Evolutionary conservation across 2,329 filamentous ascomycete genomes (phyloP).

Genomic region (Neocucurbitaria cava): DNA sequence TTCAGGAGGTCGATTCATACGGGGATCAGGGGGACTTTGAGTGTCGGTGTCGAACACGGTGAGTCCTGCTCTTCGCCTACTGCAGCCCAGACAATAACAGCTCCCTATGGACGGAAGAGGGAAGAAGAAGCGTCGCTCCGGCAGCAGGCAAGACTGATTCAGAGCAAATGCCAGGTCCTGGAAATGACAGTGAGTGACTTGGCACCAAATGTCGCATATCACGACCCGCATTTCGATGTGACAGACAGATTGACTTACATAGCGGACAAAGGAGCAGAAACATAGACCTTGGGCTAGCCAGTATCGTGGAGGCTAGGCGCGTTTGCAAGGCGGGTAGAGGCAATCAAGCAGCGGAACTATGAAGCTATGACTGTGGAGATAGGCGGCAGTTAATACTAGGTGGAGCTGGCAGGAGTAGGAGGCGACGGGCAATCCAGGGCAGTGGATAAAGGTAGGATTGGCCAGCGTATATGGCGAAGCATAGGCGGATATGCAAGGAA

Average conservation of each 20-base stretch:
- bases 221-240: slow-evolving; percentile 41
- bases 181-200: slow-evolving; percentile 43
- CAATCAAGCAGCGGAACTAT: slow-evolving; percentile 23
- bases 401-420: slow-evolving; percentile 20
- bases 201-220: slow-evolving; percentile 40
- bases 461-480: slow-evolving; percentile 25
- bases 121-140: slow-evolving; percentile 31
- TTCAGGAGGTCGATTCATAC: slow-evolving; percentile 47
- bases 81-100: slow-evolving; percentile 36
- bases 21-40: slow-evolving; percentile 47
- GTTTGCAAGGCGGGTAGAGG: slow-evolving; percentile 31
- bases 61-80: slow-evolving; percentile 36
- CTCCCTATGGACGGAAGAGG: slow-evolving; percentile 40
- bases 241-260: slow-evolving; percentile 45
- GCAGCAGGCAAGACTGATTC: slow-evolving; percentile 42
- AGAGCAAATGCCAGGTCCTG: slow-evolving; percentile 46
- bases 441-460: slow-evolving; percentile 37
- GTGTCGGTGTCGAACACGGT: slow-evolving; percentile 37
- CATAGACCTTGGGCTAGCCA: slow-evolving; percentile 37
- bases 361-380: slow-evolving; percentile 42
- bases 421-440: slow-evolving; percentile 31
- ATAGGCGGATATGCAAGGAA: slow-evolving; percentile 40
- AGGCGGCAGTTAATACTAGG: slow-evolving; percentile 32
- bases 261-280: slow-evolving; percentile 46
- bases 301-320: slow-evolving; percentile 34